A percentile compares a stretch with the other conserved stretches of the same genome.
Conservation (phyloP, 208 protist genomes). For the Crithidia expoeki region DNA sequence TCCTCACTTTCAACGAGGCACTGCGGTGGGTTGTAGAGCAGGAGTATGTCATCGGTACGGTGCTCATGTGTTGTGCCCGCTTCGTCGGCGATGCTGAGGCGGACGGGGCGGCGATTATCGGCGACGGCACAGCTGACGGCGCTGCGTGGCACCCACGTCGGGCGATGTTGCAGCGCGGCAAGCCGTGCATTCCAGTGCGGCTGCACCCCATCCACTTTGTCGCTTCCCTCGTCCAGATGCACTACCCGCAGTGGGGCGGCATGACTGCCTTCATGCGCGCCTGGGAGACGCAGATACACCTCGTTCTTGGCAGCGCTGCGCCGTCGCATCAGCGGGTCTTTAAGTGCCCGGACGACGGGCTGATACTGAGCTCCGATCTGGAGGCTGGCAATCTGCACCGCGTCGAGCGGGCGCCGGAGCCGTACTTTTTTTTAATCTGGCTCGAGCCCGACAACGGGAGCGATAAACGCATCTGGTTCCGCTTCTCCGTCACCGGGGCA, state of each 20-base stretch:
- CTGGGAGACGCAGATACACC: slow-evolving; percentile 78
- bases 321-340: slow-evolving; percentile 77
- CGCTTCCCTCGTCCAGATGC: slow-evolving; percentile 42
- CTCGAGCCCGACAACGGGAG: slow-evolving; percentile 71
- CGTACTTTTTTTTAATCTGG: slow-evolving; percentile 67
- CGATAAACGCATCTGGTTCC: slow-evolving; percentile 89
- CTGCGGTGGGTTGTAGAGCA: slow-evolving; percentile 79
- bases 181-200: slow-evolving; percentile 48
- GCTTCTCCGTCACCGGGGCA: slow-evolving; percentile 70
- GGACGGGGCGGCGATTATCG: slow-evolving; percentile 23
- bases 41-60: slow-evolving; percentile 84
- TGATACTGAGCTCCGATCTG: slow-evolving; percentile 72
- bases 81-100: slow-evolving; percentile 32
- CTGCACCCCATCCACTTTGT: slow-evolving; percentile 66
- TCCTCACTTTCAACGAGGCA: slow-evolving; percentile 59
- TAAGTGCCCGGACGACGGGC: slow-evolving; percentile 41
- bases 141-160: slow-evolving; percentile 21
- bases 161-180: slow-evolving; percentile 27
- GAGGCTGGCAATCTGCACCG: slow-evolving; percentile 81
- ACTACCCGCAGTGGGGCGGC: slow-evolving; percentile 61
- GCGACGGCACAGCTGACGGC: slow-evolving; percentile 17
- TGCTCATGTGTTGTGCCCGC: slow-evolving; percentile 67
- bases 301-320: slow-evolving; percentile 66
- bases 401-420: slow-evolving; percentile 63
- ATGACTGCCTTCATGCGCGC: slow-evolving; percentile 50